Conservation (phyloP, 306 rosid genomes). For the Prinsepia uniflora region DNA sequence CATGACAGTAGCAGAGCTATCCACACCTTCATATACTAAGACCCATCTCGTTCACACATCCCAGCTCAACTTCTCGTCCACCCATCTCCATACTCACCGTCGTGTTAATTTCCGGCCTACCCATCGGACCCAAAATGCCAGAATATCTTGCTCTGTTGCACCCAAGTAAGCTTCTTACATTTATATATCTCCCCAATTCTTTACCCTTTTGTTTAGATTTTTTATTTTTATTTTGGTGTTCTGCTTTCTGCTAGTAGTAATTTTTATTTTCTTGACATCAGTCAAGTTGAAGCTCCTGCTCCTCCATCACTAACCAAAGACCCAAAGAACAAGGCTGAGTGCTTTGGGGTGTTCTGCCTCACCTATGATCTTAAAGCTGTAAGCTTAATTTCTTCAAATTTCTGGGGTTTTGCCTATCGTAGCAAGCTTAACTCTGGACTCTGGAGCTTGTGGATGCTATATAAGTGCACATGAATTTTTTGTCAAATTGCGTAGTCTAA, state of each 20-base stretch:
- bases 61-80: constrained; percentile 46
- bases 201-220: background rate
- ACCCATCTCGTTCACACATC: constrained; percentile 41
- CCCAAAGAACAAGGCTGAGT: constrained; percentile 58
- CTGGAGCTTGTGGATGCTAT: constrained; percentile 16
- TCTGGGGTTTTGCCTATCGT: background rate
- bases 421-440: constrained; percentile 9
- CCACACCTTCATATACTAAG: constrained; percentile 42
- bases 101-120: constrained; percentile 36
- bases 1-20: constrained; percentile 74
- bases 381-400: constrained; percentile 19
- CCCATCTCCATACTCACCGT: constrained; percentile 30
- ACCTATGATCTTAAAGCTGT: constrained; percentile 94
- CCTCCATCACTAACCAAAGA: constrained; percentile 35
- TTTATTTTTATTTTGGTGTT: background rate
- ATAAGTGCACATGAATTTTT: constrained; percentile 3
- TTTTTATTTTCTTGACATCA: constrained; percentile 26
- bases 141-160: constrained; percentile 67
- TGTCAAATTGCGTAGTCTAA: constrained; percentile 27
- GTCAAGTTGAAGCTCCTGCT: constrained; percentile 67
- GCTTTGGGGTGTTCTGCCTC: constrained; percentile 89
- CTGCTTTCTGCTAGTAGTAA: background rate
- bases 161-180: constrained; percentile 52
- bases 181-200: background rate
- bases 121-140: constrained; percentile 32